phyloP scores from a whole-genome alignment of 2,329 filamentous ascomycete species.

The Neonectria neomacrospora region DNA sequence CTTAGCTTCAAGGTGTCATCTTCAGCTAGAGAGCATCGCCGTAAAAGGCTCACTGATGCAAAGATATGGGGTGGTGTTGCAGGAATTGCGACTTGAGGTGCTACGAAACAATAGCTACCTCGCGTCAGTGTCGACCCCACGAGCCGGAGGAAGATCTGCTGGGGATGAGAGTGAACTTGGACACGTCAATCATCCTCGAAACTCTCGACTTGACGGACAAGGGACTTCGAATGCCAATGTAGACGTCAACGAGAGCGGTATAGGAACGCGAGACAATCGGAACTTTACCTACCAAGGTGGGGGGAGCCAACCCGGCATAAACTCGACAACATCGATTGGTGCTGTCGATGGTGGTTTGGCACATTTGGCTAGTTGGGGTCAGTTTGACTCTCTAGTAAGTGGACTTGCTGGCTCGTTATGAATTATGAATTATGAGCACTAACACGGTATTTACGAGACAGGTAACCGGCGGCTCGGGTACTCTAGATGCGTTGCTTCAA shows the following conservation, averaged over 20 bases:
- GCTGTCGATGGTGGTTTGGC: not conserved
- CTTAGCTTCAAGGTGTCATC: slow-evolving; percentile 54
- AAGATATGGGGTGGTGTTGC: slow-evolving; percentile 55
- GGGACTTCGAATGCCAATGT: not conserved
- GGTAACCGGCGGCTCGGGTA: slow-evolving; percentile 31
- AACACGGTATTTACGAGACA: not conserved
- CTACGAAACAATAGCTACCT: slow-evolving; percentile 39
- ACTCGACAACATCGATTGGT: slow-evolving; percentile 19
- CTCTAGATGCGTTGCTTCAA: slow-evolving; percentile 9
- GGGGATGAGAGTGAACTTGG: not conserved
- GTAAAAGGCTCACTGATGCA: slow-evolving; percentile 52
- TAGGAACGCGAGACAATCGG: not conserved
- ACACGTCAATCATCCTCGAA: not conserved
- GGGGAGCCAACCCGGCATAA: not conserved
- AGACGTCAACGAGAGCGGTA: not conserved
- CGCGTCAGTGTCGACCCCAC: slow-evolving; percentile 8
- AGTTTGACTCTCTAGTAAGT: slow-evolving; percentile 36
- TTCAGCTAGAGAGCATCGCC: slow-evolving; percentile 51
- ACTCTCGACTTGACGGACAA: not conserved
- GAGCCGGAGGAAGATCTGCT: not conserved
- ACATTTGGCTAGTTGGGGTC: slow-evolving; percentile 40
- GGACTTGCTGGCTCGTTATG: not conserved
- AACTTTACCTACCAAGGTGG: not conserved
- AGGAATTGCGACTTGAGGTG: slow-evolving; percentile 48
- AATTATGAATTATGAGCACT: not conserved